Evolutionary conservation across 2,329 filamentous ascomycete species (phyloP), one percentile per base, ranked within the genome.

Genomic region (Blastomyces gilchristii): DNA sequence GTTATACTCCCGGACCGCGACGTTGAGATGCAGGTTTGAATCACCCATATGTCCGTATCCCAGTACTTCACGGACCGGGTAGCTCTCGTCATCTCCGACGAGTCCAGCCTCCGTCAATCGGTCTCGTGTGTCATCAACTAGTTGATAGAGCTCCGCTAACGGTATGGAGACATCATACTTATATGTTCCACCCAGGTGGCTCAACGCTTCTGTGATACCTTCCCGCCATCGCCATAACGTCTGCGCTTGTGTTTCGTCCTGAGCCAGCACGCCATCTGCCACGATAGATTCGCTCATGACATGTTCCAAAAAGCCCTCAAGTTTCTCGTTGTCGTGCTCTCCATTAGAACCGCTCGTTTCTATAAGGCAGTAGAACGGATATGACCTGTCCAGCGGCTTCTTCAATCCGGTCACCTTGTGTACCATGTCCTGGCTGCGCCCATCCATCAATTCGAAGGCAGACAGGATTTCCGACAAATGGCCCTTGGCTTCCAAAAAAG

Each of bases 11-110:
- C 92, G 81, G 22, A 90, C 88, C 0, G 89, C 83, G 43, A 99
- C 84, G 76, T 99, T 99, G 68, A 99, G 81, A 77, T 99, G 95
- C 67, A 99, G 78, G 77, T 99, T 99, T 3, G 89, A 86, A 76
- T 99, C 94, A 49, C 94, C 95, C 92, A 99, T 97, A 75, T 99
- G 94, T 43, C 94, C 94, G 73, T 97, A 99, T 25, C 94, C 94
- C 25, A 97, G 85, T n/a, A 97, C 92, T 63, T 88, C 89, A 1
- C 95, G 84, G 6, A 95, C 92, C 0, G 92, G 90, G 73, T 87
- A 83, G 56, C 86, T 86, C 63, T 89, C 85, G 6, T 87, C 85
- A 54, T 90, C 87, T 61, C 90, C 89, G 50, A 96, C 81, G 2
- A 97, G 82, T 0, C 91, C 91, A 41, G 87, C 87, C 62, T 86